Conservation (phyloP, 1,139 yeast species). For the Suhomyces ambrosiae region DNA sequence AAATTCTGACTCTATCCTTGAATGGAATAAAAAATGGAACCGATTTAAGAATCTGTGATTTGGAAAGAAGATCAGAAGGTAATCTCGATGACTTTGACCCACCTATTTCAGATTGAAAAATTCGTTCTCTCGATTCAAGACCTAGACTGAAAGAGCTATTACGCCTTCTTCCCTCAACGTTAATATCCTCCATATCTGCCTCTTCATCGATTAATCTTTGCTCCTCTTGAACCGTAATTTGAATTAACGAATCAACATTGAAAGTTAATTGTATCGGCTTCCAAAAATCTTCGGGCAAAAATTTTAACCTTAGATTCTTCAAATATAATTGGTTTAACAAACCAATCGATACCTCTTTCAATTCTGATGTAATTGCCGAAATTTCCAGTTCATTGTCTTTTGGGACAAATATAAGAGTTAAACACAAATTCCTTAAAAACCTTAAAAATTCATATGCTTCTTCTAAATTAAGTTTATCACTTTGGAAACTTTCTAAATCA, state of each 20-base stretch:
- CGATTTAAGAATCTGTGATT: conserved; percentile 55
- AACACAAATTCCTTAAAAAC: conserved; percentile 58
- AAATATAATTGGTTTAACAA: conserved; percentile 69
- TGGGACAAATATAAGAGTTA: conserved; percentile 54
- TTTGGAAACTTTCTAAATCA: conserved; percentile 60
- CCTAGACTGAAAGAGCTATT: not conserved
- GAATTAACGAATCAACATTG: conserved; percentile 34
- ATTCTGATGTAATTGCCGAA: conserved; percentile 14
- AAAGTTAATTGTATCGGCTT: conserved; percentile 31
- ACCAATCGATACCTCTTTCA: conserved; percentile 46
- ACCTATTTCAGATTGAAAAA: not conserved
- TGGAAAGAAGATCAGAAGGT: conserved; percentile 16
- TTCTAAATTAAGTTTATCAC: conserved; percentile 45
- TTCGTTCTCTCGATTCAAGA: not conserved
- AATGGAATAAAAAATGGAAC: conserved; percentile 84
- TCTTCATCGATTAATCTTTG: conserved; percentile 19
- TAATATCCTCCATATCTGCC: conserved; percentile 12
- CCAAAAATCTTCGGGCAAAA: conserved; percentile 64
- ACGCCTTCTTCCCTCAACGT: not conserved
- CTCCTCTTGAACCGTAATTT: conserved; percentile 44
- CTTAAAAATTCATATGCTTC: conserved; percentile 50
- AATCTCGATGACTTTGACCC: not conserved
- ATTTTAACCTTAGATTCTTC: conserved; percentile 66
- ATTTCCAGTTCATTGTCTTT: conserved; percentile 18
- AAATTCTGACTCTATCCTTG: conserved; percentile 67